Evolutionary conservation across 2,329 filamentous ascomycete species (phyloP), one percentile per base, ranked within the genome.

Genomic region (Fusarium sp.): DNA sequence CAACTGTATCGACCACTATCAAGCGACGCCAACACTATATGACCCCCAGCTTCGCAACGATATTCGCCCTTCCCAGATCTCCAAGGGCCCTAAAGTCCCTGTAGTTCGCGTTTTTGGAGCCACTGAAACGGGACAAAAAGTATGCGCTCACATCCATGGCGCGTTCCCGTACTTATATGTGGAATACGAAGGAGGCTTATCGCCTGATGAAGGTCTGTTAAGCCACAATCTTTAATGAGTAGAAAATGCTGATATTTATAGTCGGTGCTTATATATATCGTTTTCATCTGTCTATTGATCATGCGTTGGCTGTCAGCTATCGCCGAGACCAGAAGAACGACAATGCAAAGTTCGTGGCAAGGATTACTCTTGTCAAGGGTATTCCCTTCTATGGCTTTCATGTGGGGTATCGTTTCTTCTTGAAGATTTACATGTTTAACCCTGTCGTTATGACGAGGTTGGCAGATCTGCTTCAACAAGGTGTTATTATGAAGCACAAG

Each of bases 1-100:
- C 76, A 97, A 99, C 78, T 97, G 93, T 82, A 90, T 99, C 81
- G 96, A 99, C 80, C 90, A 96, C 78, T 99, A 98, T 79, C 94
- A 97, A 81, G 88, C 90, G 40, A 84, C 84, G 13, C 92, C 94
- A 19, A 92, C 93, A 50, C 85, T 86, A 70, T 90, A 96, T 77
- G 94, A 98, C 79, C 93, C 94, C 67, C 86, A 88, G 65, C 84
- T 97, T 68, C 88, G 90, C 65, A 89, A 88, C 71, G 87, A 88
- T 76, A 81, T 88, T 68, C 86, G 82, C 26, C 83, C 82, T 47
- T 87, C 85, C 20, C 85, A 89, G 73, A 80, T 86, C 62, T 82
- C 84, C 65, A 89, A 88, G 62, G 86, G 88, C 33, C 90, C 92
- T 11, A 91, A 89, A 68, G 89, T 98, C 0, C 95, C 96, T 0